These are phyloP conservation scores for Candida fluviatilis DNA, from an alignment of 805 yeast species.

Conservation along the genomic window DNA sequence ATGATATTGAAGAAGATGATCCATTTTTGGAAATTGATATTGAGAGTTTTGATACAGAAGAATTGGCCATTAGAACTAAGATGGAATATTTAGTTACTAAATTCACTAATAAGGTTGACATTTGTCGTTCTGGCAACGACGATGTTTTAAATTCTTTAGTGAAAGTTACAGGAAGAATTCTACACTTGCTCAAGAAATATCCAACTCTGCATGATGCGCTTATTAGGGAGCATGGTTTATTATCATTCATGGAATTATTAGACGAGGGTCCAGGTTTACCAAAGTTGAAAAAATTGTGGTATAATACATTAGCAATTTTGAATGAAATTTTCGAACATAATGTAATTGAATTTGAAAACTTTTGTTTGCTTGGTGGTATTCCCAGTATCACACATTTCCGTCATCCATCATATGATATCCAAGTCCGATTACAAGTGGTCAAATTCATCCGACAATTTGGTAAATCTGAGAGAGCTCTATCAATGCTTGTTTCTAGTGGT, in stretches of 20 bases:
- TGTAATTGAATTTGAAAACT: constrained; percentile 33
- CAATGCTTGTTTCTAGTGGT: constrained; percentile 43
- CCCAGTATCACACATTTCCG: constrained; percentile 38
- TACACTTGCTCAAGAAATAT: constrained; percentile 35
- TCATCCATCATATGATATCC: constrained; percentile 23
- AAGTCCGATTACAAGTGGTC: constrained; percentile 34
- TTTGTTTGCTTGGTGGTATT: constrained; percentile 41
- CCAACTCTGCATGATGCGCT: constrained; percentile 35
- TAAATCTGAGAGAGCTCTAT: constrained; percentile 31
- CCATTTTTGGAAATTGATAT: constrained; percentile 37
- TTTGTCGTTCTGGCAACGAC: constrained; percentile 25
- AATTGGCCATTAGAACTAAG: constrained; percentile 36
- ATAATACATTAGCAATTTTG: constrained; percentile 29
- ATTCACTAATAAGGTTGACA: constrained; percentile 28
- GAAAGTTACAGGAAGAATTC: constrained; percentile 34
- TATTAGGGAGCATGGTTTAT: constrained; percentile 40
- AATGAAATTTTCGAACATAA: constrained; percentile 30
- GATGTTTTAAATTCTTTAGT: constrained; percentile 25
- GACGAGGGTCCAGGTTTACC: constrained; percentile 33
- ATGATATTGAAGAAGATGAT: constrained; percentile 25
- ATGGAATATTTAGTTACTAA: constrained; percentile 34
- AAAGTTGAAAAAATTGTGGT: constrained; percentile 32
- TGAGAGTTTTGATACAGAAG: constrained; percentile 38
- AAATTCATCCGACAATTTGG: constrained; percentile 28
- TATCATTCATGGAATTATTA: constrained; percentile 35